Conservation (phyloP, 768 basidiomycete genomes). For the Neoboletus subvelutipes region DNA sequence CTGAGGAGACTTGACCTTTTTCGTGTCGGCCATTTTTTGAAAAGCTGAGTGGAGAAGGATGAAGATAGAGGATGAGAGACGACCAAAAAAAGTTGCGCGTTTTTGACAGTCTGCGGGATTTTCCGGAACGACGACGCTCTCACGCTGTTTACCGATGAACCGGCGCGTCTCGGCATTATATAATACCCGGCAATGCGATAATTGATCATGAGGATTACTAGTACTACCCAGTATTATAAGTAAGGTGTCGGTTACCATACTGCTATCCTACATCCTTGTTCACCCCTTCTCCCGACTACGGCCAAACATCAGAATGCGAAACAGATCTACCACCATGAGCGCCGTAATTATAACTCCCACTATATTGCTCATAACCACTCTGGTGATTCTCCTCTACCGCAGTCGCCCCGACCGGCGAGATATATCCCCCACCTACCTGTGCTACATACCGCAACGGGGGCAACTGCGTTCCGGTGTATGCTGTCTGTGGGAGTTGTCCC, state of each 20-base stretch:
- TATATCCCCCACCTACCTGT: conserved; percentile 20
- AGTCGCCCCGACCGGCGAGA: conserved; percentile 20
- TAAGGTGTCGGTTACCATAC: conserved; percentile 15
- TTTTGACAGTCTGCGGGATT: conserved; percentile 36
- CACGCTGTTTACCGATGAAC: conserved; percentile 30
- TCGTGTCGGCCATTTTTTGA: conserved; percentile 75
- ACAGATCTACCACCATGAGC: conserved; percentile 21
- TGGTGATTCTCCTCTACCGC: conserved; percentile 21
- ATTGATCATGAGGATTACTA: neutral
- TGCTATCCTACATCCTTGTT: conserved; percentile 17
- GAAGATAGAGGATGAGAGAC: conserved; percentile 44
- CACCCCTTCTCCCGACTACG: conserved; percentile 17
- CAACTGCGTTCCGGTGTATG: conserved; percentile 24
- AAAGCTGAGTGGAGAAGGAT: conserved; percentile 51
- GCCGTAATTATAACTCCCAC: conserved; percentile 23
- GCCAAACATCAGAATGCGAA: conserved; percentile 29
- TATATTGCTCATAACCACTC: conserved; percentile 26
- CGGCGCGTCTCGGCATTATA: neutral
- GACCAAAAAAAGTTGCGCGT: conserved; percentile 48
- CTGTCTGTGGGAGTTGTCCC: conserved; percentile 16
- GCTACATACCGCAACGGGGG: conserved; percentile 30
- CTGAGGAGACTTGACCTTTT: conserved; percentile 87
- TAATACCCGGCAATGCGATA: too few relatives aligned
- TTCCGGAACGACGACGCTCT: conserved; percentile 28
- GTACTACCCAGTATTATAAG: conserved; percentile 18